Base-by-base conservation (phyloP, 2,329 filamentous ascomycete genomes). In the Fusarium cyanostomum region DNA sequence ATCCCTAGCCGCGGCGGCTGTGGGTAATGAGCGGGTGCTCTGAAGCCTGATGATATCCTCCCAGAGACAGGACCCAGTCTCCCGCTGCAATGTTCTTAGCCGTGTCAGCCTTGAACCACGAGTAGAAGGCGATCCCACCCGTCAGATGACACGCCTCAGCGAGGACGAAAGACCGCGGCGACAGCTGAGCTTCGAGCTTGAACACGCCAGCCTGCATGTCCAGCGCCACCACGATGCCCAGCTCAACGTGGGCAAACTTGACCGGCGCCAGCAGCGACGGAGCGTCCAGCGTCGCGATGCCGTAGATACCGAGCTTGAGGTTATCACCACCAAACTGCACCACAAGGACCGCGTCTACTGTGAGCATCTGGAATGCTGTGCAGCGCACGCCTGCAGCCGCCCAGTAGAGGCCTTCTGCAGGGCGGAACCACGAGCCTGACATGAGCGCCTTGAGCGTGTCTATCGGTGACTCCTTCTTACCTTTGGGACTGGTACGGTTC, bases 41-140 rank as follows among this genome's bases (percentile, higher is more conserved):
- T 45, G 68, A 80, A 0, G 66, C 58, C 0, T 35, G 61, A 56
- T 79, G 75, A 56, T 76, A 80, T 0, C 78, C 78, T 1, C 78
- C 78, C 7, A 79, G 55, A 75, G 5, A 80, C 77, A 63, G 66
- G 80, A 53, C n/a, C n/a, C n/a, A n/a, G n/a, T n/a, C n/a, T n/a
- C n/a, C n/a, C n/a, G n/a, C n/a, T n/a, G n/a, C n/a, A n/a, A n/a
- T n/a, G n/a, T n/a, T n/a, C n/a, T n/a, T n/a, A n/a, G n/a, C n/a
- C n/a, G 79, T 73, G 0, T 77, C 77, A 10, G 50, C 28, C 12
- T 43, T 15, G 2, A 68, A 68, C 57, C 65, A 68, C 2, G 41
- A 50, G 28, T 37, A 55, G 1, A 79, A 38, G 0, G 74, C 75
- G 45, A 79, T 73, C 0, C 77, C 77, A 6, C 78, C 79, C 0